Evolutionary conservation across 768 basidiomycete species (phyloP).

Genomic region (Harrya chromipes): DNA sequence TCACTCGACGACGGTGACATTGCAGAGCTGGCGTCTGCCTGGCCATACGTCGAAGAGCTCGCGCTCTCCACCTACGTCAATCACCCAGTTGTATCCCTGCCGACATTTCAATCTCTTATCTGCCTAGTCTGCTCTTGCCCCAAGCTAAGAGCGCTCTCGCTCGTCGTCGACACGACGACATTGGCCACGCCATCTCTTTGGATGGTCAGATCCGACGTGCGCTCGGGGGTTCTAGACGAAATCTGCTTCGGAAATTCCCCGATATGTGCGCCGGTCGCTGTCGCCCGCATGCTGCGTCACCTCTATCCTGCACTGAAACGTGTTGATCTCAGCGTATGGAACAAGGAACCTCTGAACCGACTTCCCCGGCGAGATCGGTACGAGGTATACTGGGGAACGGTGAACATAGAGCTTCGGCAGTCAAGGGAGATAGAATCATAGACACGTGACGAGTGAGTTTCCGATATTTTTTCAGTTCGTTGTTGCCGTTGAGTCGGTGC

Average conservation of each 20-base stretch:
- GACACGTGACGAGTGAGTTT: background rate
- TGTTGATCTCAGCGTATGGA: slow-evolving; percentile 20
- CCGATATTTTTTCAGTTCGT: background rate
- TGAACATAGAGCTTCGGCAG: slow-evolving; percentile 14
- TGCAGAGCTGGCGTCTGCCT: slow-evolving; percentile 11
- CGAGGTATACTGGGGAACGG: slow-evolving; percentile 16
- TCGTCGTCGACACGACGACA: slow-evolving; percentile 23
- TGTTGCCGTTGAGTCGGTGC: no score
- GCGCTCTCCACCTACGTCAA: slow-evolving; percentile 16
- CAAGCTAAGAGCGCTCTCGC: slow-evolving; percentile 13
- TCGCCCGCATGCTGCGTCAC: slow-evolving; percentile 7
- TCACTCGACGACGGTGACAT: slow-evolving; percentile 17
- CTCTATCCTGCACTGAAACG: slow-evolving; percentile 21
- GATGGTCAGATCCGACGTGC: background rate
- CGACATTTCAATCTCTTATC: slow-evolving; percentile 19
- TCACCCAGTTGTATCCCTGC: slow-evolving; percentile 13
- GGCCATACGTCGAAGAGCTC: slow-evolving; percentile 24
- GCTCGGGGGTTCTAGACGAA: background rate
- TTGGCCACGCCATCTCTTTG: background rate
- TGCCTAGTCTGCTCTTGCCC: slow-evolving; percentile 12
- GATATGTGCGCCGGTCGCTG: slow-evolving; percentile 2
- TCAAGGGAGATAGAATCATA: background rate
- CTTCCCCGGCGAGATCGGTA: slow-evolving; percentile 11
- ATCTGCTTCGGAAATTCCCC: slow-evolving; percentile 25
- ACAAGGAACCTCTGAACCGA: slow-evolving; percentile 9